Percentiles rank a stretch among this genome's conserved stretches.
Evolutionary conservation across 2,329 filamentous ascomycete species (phyloP).

Genomic region (Pestalotiopsis sp.): DNA sequence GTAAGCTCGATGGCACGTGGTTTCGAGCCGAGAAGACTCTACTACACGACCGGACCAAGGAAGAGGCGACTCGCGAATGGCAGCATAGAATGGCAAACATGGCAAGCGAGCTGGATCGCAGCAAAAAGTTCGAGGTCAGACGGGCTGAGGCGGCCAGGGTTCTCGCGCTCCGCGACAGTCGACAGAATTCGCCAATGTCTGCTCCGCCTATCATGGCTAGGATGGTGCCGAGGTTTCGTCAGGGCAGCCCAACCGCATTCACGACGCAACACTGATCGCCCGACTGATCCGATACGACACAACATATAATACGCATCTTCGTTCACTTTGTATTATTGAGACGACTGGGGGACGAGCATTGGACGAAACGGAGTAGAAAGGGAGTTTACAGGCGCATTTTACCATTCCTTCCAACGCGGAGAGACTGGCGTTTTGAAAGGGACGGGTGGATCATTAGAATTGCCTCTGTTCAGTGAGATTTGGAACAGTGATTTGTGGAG

Average conservation of each 20-base stretch:
- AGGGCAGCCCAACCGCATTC: constrained; percentile 7
- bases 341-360: not conserved
- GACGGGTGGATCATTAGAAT: not conserved
- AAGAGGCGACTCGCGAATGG: constrained; percentile 47
- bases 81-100: constrained; percentile 42
- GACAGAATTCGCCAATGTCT: constrained; percentile 11
- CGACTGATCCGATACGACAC: not conserved
- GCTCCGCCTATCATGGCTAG: constrained; percentile 10
- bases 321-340: not conserved
- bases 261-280: not conserved
- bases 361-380: not conserved
- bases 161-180: constrained; percentile 28
- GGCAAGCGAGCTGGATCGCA: constrained; percentile 50
- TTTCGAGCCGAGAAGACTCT: constrained; percentile 46
- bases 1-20: constrained; percentile 51
- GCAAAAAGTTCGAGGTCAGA: constrained; percentile 49
- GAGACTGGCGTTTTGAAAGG: not conserved
- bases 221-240: constrained; percentile 7
- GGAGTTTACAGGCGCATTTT: not conserved
- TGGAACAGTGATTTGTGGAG: not conserved
- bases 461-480: not conserved
- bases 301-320: not conserved
- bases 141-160: constrained; percentile 47
- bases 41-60: constrained; percentile 40
- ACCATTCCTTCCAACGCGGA: not conserved